Evolutionary conservation across 768 basidiomycete species (phyloP).

Genomic region (Auricularia cornea): DNA sequence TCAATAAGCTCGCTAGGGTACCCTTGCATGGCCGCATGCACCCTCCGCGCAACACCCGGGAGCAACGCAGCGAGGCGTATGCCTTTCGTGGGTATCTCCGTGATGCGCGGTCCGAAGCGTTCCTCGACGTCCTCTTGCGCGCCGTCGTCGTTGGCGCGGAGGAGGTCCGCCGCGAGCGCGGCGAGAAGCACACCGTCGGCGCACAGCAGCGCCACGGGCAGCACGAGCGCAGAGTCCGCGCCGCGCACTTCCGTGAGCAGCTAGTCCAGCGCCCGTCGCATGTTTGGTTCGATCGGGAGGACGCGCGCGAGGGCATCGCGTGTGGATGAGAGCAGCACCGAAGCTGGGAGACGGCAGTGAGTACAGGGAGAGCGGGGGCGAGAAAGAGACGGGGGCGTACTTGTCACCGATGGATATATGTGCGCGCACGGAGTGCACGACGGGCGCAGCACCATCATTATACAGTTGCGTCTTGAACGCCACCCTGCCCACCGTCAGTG

Average conservation of each 20-base stretch:
- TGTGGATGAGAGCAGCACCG: constrained; percentile 66
- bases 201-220: constrained; percentile 65
- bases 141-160: constrained; percentile 34
- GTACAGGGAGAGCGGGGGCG: too few species aligned
- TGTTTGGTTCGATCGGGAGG: too few species aligned
- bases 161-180: constrained; percentile 60
- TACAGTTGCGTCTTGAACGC: too few species aligned
- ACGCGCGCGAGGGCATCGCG: constrained; percentile 47
- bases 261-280: too few species aligned
- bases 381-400: too few species aligned
- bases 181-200: constrained; percentile 57
- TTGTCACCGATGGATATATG: too few species aligned
- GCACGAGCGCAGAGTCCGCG: constrained; percentile 59
- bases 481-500: too few species aligned
- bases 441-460: too few species aligned
- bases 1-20: constrained; percentile 77
- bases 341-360: constrained; percentile 41
- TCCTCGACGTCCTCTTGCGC: too few species aligned
- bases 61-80: constrained; percentile 72
- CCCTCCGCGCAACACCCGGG: constrained; percentile 75
- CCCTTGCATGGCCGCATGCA: constrained; percentile 53
- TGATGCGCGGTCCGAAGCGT: constrained; percentile 1
- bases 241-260: constrained; percentile 45
- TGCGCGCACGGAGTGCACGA: too few species aligned
- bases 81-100: constrained; percentile 9